Evolutionary conservation across 1,139 yeast species (phyloP), one percentile per base, ranked within the genome.

Genomic region (Suhomyces terraborum): DNA sequence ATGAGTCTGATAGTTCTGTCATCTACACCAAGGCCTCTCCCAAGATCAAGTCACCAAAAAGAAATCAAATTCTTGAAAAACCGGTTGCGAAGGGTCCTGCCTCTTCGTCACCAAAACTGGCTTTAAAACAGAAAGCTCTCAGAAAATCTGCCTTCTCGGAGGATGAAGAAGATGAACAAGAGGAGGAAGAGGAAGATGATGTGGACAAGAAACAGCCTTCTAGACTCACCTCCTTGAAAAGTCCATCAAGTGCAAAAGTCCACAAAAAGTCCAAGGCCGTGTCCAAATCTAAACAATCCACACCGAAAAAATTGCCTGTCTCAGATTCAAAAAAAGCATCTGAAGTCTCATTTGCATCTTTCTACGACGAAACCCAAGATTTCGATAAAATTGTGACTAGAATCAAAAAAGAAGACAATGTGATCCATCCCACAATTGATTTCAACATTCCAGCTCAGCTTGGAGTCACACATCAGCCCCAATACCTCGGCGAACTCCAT

Each of bases 381-480:
- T 65, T 61, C 40, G 64, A 62, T 42, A 41, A 50, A 20, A 49
- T 46, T 22, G 50, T 58, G 34, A 46, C 48, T 7, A 46, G 48
- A 30, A 58, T 60, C 16, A 55, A 52, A 38, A 36, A 35, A 34
- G 20, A 46, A 33, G 35, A 27, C 13, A 30, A 25, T 9, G 33
- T 14, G 35, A 41, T 26, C 16, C 35, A 30, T 35, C 48, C 36
- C 6, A 34, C 40, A 8, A 39, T 48, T 16, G 51, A 48, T 36
- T 44, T 31, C 53, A 53, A 33, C 32, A 42, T 61, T 32, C 66
- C 67, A 3, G 49, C 61, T 18, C 57, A 56, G 43, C 52, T 63
- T 43, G 69, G 69, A 5, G 58, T 64, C 8, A 56, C 59, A 1
- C 49, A 62, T 16, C 59, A 58, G 44, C 41, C 40, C 4, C 32